Evolutionary conservation across 345 rosid genomes (phyloP), one percentile per base, ranked within the genome.

Genomic region (Trapa bicornis): DNA sequence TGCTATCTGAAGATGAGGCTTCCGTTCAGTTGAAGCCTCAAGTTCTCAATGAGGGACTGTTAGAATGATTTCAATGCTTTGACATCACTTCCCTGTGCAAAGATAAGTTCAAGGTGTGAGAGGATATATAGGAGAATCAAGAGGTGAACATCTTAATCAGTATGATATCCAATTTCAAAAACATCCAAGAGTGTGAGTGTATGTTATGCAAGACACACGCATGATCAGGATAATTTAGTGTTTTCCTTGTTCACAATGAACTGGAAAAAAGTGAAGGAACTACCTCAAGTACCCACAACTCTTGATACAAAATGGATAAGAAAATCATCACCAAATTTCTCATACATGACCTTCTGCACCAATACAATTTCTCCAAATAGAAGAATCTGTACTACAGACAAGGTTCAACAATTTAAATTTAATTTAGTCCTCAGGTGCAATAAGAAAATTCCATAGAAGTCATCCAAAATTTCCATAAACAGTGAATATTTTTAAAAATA

Each of bases 261-360:
- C 48, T 45, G 48, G 48, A 45, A 54, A 54, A n/a, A 54, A n/a
- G 63, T 35, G 10, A 58, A 6, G 37, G 67, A 43, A 6, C 52
- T 65, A 65, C 52, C 63, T 58, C 47, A 41, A 65, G 50, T 79
- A 89, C 97, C 99, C 89, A 88, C 84, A 94, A 86, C 74, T 75
- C 85, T 80, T 1, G 89, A 81, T 73, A 85, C 77, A 64, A 94
- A 81, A 69, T 79, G 80, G 65, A 75, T 62, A 67, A 90, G 89
- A 77, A 88, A 91, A 47, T 80, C 87, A 71, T 86, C 76, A 61
- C 99, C 99, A 77, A 87, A 89, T 72, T 80, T 86, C 81, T 89
- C 99, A 65, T 87, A 91, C 96, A 94, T 91, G 76, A 91, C 83
- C 79, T 87, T 94, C 86, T 94, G 97, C 75, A 85, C 95, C 74